These are phyloP conservation scores for Aspergillus bertholletiae DNA, from an alignment of 495 filamentous ascomycete species.

Conservation along the genomic window DNA sequence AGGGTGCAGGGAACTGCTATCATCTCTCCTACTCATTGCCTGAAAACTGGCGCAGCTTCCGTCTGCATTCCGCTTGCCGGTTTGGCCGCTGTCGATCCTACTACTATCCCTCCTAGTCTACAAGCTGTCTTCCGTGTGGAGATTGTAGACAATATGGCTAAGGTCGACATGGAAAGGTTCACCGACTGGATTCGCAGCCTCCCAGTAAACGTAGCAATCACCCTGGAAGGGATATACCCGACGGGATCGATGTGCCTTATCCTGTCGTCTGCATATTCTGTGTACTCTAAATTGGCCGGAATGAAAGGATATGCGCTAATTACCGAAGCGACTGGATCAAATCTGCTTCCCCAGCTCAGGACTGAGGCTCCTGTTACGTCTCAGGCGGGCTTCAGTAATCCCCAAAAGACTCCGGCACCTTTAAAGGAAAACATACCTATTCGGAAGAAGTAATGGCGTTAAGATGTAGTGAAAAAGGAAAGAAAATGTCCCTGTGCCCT, in stretches of 20 bases:
- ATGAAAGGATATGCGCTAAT: not conserved
- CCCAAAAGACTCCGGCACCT: no score
- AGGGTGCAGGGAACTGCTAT: not conserved
- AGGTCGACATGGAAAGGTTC: conserved; percentile 7
- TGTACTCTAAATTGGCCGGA: not conserved
- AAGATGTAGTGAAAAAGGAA: no score
- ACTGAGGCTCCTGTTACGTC: no score
- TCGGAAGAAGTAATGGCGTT: no score
- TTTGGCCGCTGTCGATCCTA: conserved; percentile 3
- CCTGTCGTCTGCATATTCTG: conserved; percentile 9
- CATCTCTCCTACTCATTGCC: not conserved
- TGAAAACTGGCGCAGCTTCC: conserved; percentile 2
- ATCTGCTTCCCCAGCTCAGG: no score
- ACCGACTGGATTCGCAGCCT: conserved; percentile 12
- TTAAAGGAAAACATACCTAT: no score
- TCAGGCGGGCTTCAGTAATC: no score
- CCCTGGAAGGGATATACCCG: conserved; percentile 7
- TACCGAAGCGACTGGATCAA: not conserved
- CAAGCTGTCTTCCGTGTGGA: conserved; percentile 14
- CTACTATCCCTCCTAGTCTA: conserved; percentile 7
- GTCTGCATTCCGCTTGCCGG: conserved; percentile 11
- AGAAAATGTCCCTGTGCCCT: no score
- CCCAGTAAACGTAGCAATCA: conserved; percentile 5
- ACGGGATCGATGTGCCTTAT: conserved; percentile 9
- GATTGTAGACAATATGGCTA: conserved; percentile 11